These are phyloP conservation scores for Nannochloropsis oceanica DNA, from an alignment of 108 stramenopile genomes.

Conservation along the genomic window DNA sequence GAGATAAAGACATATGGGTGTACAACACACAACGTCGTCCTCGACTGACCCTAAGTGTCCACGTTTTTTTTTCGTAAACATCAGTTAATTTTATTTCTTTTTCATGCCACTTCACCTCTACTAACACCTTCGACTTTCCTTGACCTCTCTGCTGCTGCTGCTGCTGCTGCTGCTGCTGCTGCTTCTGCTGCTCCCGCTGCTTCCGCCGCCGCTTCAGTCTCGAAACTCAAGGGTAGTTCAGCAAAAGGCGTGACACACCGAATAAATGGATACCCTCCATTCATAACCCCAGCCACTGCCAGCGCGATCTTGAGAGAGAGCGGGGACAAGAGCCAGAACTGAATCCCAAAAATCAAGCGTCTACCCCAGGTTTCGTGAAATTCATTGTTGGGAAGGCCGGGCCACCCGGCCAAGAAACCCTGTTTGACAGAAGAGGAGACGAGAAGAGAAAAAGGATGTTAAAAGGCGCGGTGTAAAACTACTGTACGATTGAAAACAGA, in stretches of 20 bases:
- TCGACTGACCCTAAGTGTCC: background rate
- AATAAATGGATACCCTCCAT: background rate
- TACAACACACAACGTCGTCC: too few species aligned
- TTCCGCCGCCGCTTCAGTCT: background rate
- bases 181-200: too few species aligned
- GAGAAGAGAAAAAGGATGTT: background rate
- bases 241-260: background rate
- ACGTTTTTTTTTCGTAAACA: background rate
- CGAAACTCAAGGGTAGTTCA: background rate
- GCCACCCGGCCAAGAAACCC: constrained; percentile 90
- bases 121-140: background rate
- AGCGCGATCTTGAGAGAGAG: background rate
- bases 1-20: too few species aligned
- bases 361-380: constrained; percentile 66
- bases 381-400: constrained; percentile 75
- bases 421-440: background rate
- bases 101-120: background rate
- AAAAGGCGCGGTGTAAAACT: background rate
- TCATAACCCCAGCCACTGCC: background rate
- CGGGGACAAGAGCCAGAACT: constrained; percentile 44
- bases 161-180: too few species aligned
- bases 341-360: constrained; percentile 66
- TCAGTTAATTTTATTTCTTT: too few species aligned
- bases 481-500: too few species aligned
- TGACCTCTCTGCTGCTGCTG: too few species aligned